Evolutionary conservation across 1,284 basidiomycete genomes (phyloP).

Genomic region (Heterobasidion annosum): DNA sequence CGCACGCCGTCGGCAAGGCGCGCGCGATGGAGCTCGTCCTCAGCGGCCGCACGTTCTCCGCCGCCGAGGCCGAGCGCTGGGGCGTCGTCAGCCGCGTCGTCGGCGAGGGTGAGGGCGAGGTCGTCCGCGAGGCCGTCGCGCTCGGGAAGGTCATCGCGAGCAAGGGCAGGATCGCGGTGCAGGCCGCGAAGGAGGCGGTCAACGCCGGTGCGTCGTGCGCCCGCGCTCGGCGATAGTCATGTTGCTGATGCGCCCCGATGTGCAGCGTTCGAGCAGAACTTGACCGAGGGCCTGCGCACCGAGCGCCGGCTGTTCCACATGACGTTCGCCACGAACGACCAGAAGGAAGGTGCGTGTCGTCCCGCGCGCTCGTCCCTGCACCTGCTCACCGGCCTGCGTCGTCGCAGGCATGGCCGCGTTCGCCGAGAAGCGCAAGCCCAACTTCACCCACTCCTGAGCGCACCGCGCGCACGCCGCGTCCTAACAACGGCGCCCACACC

Average conservation of each 20-base stretch:
- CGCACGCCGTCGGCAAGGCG: conserved; percentile 85
- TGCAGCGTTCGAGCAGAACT: conserved; percentile 73
- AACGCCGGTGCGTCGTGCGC: conserved; percentile 64
- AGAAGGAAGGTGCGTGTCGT: conserved; percentile 87
- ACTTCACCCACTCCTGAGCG: conserved; percentile 55
- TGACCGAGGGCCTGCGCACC: conserved; percentile 80
- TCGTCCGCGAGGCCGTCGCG: conserved; percentile 84
- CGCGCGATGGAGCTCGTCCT: conserved; percentile 94
- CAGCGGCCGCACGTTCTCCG: conserved; percentile 78
- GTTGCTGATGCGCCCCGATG: background rate
- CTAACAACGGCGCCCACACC: too few species aligned
- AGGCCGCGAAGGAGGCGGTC: conserved; percentile 93
- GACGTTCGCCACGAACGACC: conserved; percentile 91
- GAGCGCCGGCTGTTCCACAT: conserved; percentile 91
- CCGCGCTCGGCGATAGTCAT: background rate
- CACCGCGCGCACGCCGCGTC: too few species aligned
- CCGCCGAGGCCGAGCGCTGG: conserved; percentile 81
- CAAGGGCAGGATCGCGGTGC: conserved; percentile 81
- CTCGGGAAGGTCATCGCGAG: conserved; percentile 77
- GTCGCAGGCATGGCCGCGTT: conserved; percentile 87
- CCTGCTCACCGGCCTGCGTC: conserved; percentile 3
- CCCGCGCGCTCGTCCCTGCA: background rate
- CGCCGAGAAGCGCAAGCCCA: conserved; percentile 91
- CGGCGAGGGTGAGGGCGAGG: conserved; percentile 64
- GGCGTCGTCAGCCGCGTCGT: conserved; percentile 81